A percentile compares a stretch with the other conserved stretches of the same genome.
phyloP scores from a whole-genome alignment of 148 eudicot genomes.

The Fagopyrum tataricum region DNA sequence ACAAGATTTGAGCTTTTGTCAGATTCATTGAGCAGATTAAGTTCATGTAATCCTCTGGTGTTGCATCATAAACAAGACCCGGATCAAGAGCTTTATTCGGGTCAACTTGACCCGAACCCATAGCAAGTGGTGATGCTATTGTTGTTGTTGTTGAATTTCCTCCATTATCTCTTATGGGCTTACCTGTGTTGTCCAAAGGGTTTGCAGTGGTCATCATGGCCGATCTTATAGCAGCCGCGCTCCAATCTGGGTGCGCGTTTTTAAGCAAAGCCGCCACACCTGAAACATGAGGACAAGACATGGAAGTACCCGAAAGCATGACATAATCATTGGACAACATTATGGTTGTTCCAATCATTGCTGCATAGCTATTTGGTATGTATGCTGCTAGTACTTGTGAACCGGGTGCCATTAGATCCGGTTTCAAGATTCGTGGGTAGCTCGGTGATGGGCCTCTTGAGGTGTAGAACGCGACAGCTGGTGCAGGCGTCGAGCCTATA shows the following conservation, averaged over 20 bases:
- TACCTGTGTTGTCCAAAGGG: slow-evolving; percentile 26
- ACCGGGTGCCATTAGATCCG: slow-evolving; percentile 37
- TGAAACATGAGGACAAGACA: slow-evolving; percentile 36
- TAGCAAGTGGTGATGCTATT: slow-evolving; percentile 30
- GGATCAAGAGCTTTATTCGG: slow-evolving; percentile 39
- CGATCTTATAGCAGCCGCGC: slow-evolving; percentile 27
- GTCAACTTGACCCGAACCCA: slow-evolving; percentile 36
- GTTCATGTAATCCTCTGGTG: slow-evolving; percentile 25
- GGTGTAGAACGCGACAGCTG: slow-evolving; percentile 22
- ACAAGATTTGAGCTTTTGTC: slow-evolving; percentile 16
- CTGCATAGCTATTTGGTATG: slow-evolving; percentile 21
- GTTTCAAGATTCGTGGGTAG: slow-evolving; percentile 22
- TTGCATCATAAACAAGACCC: slow-evolving; percentile 29
- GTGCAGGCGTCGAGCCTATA: slow-evolving; percentile 27
- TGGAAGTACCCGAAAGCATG: slow-evolving; percentile 30
- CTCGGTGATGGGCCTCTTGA: slow-evolving; percentile 32
- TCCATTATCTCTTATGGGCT: slow-evolving; percentile 24
- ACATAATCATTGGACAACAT: slow-evolving; percentile 26
- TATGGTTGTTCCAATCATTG: slow-evolving; percentile 21
- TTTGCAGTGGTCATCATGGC: slow-evolving; percentile 39
- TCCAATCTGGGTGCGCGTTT: slow-evolving; percentile 35
- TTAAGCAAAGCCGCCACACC: slow-evolving; percentile 34
- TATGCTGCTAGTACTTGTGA: slow-evolving; percentile 26
- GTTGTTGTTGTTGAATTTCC: not conserved
- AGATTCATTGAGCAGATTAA: slow-evolving; percentile 29